Evolutionary conservation across 768 basidiomycete species (phyloP), one percentile per base, ranked within the genome.

Genomic region (Leccinum incarnatum): DNA sequence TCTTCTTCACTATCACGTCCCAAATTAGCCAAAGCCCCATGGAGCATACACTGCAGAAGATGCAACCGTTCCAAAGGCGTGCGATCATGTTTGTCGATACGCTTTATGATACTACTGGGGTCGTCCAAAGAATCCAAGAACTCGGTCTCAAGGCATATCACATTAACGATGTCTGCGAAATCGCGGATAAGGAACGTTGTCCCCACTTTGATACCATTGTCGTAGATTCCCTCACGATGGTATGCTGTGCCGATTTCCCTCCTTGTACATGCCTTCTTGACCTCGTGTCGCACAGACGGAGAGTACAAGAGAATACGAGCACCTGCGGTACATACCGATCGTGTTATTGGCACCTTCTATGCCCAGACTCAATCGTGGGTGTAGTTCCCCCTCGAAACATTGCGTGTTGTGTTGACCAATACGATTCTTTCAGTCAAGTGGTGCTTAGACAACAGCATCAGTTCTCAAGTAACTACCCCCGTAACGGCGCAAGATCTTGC

Each of bases 391-490:
- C 45, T 27, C 15, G 37, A 54, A 48, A n/a, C 29, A 36, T 52
- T 6, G 37, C 30, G 17, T 21, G 4, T 3, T n/a, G 14, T 25
- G 58, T 63, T 50, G 70, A 53, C 50, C 14, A 19, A 49, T 46
- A 21, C 14, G 55, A 10, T 19, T 56, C 42, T 56, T 61, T 56
- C 73, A 87, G 93, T 97, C 67, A 96, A 96, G 83, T 95, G 93
- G 88, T 97, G 95, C 72, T 77, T 96, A 54, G 95, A 97, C 75
- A 95, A 96, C 75, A 94, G 94, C 62, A 96, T 99, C 69, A 91
- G 89, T 61, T 91, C 95, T 15, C 94, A 97, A 69, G 87, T 96
- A 65, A 97, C 94, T 1, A 93, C 93, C 1, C 96, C 96, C 7
- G 87, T 93, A 34, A 84, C 86, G 11, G 82, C 89, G 2, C 90